A percentile compares a stretch with the other conserved stretches of the same genome.
phyloP scores from a whole-genome alignment of 2,329 filamentous ascomycete species.

The Arthrinium phaeospermum region DNA sequence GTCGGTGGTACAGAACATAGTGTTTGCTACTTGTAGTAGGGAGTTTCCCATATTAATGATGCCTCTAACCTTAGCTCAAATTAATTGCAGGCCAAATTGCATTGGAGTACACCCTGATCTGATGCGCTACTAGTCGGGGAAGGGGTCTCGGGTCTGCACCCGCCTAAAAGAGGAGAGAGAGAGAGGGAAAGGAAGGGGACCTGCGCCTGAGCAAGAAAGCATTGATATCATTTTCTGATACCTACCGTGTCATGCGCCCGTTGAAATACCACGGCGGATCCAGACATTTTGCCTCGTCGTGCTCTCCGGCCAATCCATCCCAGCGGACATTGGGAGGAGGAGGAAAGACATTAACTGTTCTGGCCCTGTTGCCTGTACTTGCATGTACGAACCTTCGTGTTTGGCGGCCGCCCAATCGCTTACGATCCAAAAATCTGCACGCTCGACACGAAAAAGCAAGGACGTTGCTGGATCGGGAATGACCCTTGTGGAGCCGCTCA shows the following conservation, averaged over 20 bases:
- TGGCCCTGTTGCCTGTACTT: not conserved
- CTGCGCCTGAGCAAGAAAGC: not conserved
- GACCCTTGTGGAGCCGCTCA: not conserved
- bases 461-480: slow-evolving; percentile 13
- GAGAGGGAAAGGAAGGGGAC: not conserved
- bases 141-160: slow-evolving; percentile 11
- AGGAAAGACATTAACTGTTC: not conserved
- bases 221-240: slow-evolving; percentile 16
- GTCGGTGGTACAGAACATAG: not conserved
- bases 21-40: not conserved
- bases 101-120: slow-evolving; percentile 15
- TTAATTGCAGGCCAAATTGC: slow-evolving; percentile 16
- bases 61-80: slow-evolving; percentile 15
- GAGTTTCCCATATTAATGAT: slow-evolving; percentile 15
- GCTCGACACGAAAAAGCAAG: slow-evolving; percentile 12
- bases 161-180: not conserved
- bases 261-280: not conserved
- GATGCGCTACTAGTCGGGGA: slow-evolving; percentile 17
- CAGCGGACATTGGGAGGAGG: not conserved
- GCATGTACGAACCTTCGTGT: slow-evolving; percentile 11
- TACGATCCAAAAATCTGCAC: not conserved
- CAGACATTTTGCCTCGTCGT: not conserved
- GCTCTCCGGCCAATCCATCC: not conserved
- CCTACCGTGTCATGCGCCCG: slow-evolving; percentile 14
- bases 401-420: slow-evolving; percentile 1